Conservation (phyloP, 176 grass and related monocot species). For the Musa acuminata region DNA sequence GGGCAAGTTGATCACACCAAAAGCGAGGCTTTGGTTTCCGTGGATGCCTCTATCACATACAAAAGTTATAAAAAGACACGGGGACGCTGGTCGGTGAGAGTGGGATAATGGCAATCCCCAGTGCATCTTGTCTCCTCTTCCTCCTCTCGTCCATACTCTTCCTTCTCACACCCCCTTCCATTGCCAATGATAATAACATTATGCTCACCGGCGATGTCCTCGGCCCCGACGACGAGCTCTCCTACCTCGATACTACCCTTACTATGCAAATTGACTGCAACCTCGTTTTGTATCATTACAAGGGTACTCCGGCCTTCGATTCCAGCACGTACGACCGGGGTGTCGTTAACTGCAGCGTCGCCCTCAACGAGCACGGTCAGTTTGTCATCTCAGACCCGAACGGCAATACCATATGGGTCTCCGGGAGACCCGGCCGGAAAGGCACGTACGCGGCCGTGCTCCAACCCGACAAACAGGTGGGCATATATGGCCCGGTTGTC, state of each 20-base stretch:
- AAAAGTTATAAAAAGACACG: no score
- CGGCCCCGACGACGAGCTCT: not conserved
- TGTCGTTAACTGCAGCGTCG: not conserved
- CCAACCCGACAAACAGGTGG: not conserved
- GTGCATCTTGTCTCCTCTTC: not conserved
- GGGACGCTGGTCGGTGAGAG: not conserved
- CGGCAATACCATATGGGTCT: not conserved
- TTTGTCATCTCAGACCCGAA: not conserved
- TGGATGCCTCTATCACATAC: no score
- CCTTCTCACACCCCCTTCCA: not conserved
- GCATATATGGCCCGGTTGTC: not conserved
- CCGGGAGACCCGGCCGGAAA: not conserved
- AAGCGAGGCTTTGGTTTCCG: no score
- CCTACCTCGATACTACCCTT: not conserved
- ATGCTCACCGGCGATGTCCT: not conserved
- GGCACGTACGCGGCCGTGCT: not conserved
- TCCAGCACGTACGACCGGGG: not conserved
- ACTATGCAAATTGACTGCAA: not conserved
- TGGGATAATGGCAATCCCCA: not conserved
- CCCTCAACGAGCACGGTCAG: not conserved
- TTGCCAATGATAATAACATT: not conserved
- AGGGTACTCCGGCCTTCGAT: not conserved
- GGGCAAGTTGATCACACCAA: no score
- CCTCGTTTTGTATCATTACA: not conserved
- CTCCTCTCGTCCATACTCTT: not conserved